A percentile compares a stretch with the other conserved stretches of the same genome.
phyloP scores from a whole-genome alignment of 768 basidiomycete species.

The Trametopsis cervina region DNA sequence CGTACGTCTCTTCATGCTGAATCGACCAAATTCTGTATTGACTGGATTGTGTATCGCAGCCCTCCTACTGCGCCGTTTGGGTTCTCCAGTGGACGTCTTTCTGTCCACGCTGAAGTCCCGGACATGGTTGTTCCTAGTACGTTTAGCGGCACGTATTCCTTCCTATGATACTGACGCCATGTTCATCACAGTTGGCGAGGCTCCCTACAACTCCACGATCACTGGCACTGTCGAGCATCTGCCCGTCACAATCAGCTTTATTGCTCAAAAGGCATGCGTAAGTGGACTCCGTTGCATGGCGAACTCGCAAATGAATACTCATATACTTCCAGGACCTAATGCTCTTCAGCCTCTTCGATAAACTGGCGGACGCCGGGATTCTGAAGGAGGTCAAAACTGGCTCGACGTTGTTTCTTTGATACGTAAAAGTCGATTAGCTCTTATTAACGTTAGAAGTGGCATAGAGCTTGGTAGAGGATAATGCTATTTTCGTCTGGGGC shows the following conservation, averaged over 20 bases:
- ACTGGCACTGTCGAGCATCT: slow-evolving; percentile 20
- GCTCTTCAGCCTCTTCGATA: slow-evolving; percentile 23
- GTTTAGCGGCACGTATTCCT: slow-evolving; percentile 3
- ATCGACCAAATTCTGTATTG: neutral
- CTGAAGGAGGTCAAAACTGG: neutral
- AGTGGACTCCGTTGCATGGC: slow-evolving; percentile 8
- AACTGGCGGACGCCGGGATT: slow-evolving; percentile 19
- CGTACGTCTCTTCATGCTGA: slow-evolving; percentile 10
- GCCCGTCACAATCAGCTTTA: slow-evolving; percentile 24
- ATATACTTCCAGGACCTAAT: slow-evolving; percentile 20
- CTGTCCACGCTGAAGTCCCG: slow-evolving; percentile 19
- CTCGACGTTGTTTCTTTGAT: neutral
- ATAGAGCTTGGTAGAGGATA: too few species aligned
- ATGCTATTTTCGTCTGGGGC: too few species aligned
- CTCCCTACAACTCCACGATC: slow-evolving; percentile 24
- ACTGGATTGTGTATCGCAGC: slow-evolving; percentile 1
- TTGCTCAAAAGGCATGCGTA: slow-evolving; percentile 24
- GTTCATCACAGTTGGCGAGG: slow-evolving; percentile 18
- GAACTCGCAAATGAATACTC: too few species aligned
- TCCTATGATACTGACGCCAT: neutral
- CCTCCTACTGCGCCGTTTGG: slow-evolving; percentile 20
- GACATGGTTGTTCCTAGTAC: slow-evolving; percentile 27
- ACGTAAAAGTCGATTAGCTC: too few species aligned
- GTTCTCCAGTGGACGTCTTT: slow-evolving; percentile 18
- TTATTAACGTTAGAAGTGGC: too few species aligned